Evolutionary conservation across 2,329 filamentous ascomycete genomes (phyloP).

Genomic region (Tolypocladium ovalisporum): DNA sequence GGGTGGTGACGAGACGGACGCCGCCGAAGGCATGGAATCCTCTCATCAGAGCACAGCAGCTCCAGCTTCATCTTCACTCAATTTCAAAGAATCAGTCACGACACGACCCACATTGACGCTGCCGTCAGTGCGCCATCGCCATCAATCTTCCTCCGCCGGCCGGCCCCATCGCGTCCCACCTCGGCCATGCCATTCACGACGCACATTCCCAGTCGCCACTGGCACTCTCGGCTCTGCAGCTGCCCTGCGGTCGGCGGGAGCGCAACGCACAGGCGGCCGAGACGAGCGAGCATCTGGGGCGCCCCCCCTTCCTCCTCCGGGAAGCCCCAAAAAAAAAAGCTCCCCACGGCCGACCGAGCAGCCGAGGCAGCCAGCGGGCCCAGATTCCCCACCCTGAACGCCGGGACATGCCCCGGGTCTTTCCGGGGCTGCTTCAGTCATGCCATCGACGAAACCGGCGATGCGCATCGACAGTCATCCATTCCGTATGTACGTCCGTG

Average conservation of each 20-base stretch:
- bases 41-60: background rate
- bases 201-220: background rate
- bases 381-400: background rate
- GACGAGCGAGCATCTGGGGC: background rate
- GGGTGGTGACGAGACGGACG: background rate
- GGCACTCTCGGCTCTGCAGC: background rate
- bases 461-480: background rate
- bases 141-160: background rate
- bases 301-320: background rate
- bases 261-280: background rate
- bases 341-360: conserved; percentile 14
- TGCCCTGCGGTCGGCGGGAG: background rate
- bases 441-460: background rate
- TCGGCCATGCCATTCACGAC: background rate
- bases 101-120: background rate
- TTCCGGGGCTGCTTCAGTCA: background rate
- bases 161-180: background rate
- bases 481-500: too few species aligned
- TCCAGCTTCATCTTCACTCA: too few species aligned
- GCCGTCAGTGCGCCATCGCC: too few species aligned
- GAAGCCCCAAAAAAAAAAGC: background rate
- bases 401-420: background rate
- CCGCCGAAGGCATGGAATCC: background rate
- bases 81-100: background rate
- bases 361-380: conserved; percentile 13